Percentiles rank a stretch among this genome's conserved stretches.
Evolutionary conservation across 2,329 filamentous ascomycete genomes (phyloP).

Genomic region (Geosmithia flava): DNA sequence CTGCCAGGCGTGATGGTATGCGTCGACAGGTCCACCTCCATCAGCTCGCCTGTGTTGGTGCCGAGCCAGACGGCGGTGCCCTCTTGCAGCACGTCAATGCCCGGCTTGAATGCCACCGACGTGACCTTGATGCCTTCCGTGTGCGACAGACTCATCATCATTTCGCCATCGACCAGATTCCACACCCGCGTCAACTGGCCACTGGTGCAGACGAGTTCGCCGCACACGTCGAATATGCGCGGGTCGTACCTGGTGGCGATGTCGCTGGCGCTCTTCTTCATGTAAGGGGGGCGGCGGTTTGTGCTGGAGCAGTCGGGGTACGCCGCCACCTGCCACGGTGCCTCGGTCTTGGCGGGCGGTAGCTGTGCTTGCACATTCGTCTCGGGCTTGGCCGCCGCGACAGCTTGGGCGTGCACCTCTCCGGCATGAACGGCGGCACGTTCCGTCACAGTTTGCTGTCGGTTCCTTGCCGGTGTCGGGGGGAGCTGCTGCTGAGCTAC

Average conservation of each 20-base stretch:
- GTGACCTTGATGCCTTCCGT: conserved; percentile 76
- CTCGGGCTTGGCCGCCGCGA: background rate
- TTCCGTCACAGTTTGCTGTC: conserved; percentile 18
- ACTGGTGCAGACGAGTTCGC: conserved; percentile 74
- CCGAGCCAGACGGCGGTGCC: conserved; percentile 80
- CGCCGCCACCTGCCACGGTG: conserved; percentile 37
- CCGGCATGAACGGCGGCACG: conserved; percentile 5
- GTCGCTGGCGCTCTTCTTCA: conserved; percentile 59
- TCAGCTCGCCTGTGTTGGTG: conserved; percentile 74
- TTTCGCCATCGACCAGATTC: conserved; percentile 72
- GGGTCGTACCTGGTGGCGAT: conserved; percentile 82
- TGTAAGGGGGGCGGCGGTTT: conserved; percentile 71
- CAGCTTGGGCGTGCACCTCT: background rate
- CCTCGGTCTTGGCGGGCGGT: conserved; percentile 1
- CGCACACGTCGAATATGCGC: conserved; percentile 76
- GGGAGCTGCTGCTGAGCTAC: conserved; percentile 14
- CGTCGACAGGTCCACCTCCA: conserved; percentile 73
- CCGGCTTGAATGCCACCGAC: conserved; percentile 76
- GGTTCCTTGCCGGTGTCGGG: conserved; percentile 14
- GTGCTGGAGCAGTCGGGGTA: conserved; percentile 78
- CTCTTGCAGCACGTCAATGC: conserved; percentile 64
- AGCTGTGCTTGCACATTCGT: background rate
- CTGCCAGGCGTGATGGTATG: conserved; percentile 60
- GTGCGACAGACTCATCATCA: conserved; percentile 69
- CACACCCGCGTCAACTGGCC: conserved; percentile 82